Evolutionary conservation across 208 protist genomes (phyloP), one percentile per base, ranked within the genome.

Genomic region (Crithidia bombi): DNA sequence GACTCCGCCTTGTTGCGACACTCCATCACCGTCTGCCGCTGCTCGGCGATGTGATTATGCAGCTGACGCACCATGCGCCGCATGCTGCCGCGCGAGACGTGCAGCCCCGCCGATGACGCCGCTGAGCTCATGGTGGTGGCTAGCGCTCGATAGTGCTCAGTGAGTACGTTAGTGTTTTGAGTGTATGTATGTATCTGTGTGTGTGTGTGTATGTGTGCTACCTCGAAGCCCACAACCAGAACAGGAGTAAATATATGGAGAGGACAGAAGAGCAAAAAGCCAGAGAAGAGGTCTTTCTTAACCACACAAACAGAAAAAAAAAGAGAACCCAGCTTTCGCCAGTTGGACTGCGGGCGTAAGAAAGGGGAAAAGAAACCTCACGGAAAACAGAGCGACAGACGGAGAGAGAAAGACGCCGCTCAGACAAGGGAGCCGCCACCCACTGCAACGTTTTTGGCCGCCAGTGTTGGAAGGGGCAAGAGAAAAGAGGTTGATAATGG

Each of bases 51-150:
- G 49, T 85, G 79, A 50, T 83, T 41, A 62, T 81, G 87, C 78
- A 93, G 68, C 59, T 79, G 76, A 33, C 66, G 65, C 77, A 90
- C 79, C 68, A 82, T 79, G 38, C 64, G 61, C 12, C 87, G 87
- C 30, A 77, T 81, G 66, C 84, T 78, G 65, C 44, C 54, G 44
- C 73, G 69, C 26, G 75, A 67, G 21, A 80, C 47, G 73, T 65
- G 55, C 47, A 71, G 23, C 32, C 55, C 63, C 28, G 62, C 52
- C 32, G 58, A 65, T 12, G 73, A 41, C n/a, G 36, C 35, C 5
- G 41, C 15, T 0, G 50, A 71, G 43, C 65, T 72, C 73, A 78
- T 72, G 11, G 38, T 41, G 30, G 0, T 41, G 0, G 30, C 2
- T 30, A 47, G 17, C 0, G 50, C 19, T 47, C 12, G 50, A 5